These are phyloP conservation scores for Phytophthora ohioensis DNA, from an alignment of 352 stramenopile genomes.

Conservation along the genomic window DNA sequence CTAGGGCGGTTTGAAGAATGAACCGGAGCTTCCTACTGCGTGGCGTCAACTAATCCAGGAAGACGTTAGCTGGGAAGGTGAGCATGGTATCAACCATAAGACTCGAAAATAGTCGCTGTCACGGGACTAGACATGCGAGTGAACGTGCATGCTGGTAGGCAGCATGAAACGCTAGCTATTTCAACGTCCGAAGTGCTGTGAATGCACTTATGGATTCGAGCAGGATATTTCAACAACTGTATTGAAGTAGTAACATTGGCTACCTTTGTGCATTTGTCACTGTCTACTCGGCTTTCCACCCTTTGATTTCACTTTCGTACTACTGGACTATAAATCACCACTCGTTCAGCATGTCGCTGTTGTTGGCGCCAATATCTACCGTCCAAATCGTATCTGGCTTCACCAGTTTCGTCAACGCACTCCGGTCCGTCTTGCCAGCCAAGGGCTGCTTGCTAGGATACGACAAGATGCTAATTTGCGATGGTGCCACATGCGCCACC, in stretches of 20 bases:
- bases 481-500: slow-evolving; percentile 77
- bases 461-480: slow-evolving; percentile 81
- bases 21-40: background rate
- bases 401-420: slow-evolving; percentile 78
- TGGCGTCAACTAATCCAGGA: background rate
- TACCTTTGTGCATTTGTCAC: slow-evolving; percentile 21
- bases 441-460: slow-evolving; percentile 79
- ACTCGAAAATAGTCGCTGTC: slow-evolving; percentile 33
- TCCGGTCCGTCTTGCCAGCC: slow-evolving; percentile 67
- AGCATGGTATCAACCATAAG: slow-evolving; percentile 12
- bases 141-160: background rate
- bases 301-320: slow-evolving; percentile 5
- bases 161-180: slow-evolving; percentile 18
- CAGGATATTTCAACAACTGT: background rate
- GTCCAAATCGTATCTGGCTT: slow-evolving; percentile 83
- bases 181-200: background rate
- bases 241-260: slow-evolving; percentile 1
- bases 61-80: background rate
- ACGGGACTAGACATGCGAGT: background rate
- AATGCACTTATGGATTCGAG: background rate
- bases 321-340: slow-evolving; percentile 37
- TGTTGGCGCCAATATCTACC: slow-evolving; percentile 82
- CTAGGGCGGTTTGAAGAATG: slow-evolving; percentile 27
- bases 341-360: slow-evolving; percentile 70
- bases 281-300: background rate